Evolutionary conservation across 257 asterid species (phyloP).

Genomic region (Avicennia marina): DNA sequence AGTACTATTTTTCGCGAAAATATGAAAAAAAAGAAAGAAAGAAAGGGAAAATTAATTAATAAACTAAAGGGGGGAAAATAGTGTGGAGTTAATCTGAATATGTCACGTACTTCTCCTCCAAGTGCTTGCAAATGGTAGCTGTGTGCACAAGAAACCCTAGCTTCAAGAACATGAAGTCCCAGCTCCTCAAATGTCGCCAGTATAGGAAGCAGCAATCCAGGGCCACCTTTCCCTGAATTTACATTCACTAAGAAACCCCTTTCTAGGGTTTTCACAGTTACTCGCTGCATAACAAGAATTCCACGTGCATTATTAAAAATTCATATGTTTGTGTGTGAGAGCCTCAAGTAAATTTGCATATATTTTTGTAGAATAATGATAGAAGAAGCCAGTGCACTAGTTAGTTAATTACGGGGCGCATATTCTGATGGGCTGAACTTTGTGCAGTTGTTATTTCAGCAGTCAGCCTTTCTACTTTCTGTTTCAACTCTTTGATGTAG

Average conservation of each 20-base stretch:
- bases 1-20: too few relatives aligned
- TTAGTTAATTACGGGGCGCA: neutral
- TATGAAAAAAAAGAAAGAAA: too few relatives aligned
- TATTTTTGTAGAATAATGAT: too few relatives aligned
- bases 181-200: slow-evolving; percentile 72
- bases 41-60: too few relatives aligned
- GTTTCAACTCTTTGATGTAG: slow-evolving; percentile 61
- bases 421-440: slow-evolving; percentile 19
- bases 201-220: slow-evolving; percentile 55
- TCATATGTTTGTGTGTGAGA: too few relatives aligned
- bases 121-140: slow-evolving; percentile 72
- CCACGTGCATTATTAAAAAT: too few relatives aligned
- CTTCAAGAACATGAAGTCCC: slow-evolving; percentile 64
- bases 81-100: too few relatives aligned
- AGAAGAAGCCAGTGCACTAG: slow-evolving; percentile 38
- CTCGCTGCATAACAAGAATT: slow-evolving; percentile 25
- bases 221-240: slow-evolving; percentile 43
- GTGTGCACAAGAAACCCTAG: slow-evolving; percentile 73
- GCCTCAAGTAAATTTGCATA: too few relatives aligned
- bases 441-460: slow-evolving; percentile 43
- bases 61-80: too few relatives aligned
- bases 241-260: slow-evolving; percentile 61
- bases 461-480: slow-evolving; percentile 51
- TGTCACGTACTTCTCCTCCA: slow-evolving; percentile 64
- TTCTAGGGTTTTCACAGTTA: slow-evolving; percentile 67